Base-by-base conservation (phyloP, 2,329 filamentous ascomycete genomes). In the Ceratocystis papillata region DNA sequence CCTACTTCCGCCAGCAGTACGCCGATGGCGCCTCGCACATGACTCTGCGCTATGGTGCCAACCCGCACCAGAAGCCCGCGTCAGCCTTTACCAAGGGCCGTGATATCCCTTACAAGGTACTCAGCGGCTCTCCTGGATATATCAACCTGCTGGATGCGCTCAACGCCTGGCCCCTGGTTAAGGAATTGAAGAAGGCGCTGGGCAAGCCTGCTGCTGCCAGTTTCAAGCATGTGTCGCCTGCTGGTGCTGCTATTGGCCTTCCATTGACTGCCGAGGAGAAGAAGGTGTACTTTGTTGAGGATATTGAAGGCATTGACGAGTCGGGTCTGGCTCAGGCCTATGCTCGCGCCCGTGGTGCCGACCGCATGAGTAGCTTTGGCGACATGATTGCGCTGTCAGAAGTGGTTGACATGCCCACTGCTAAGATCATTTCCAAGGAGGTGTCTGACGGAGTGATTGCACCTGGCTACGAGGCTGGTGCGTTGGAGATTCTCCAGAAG, bases 201-300 rank as follows among this genome's bases (percentile, higher is more conserved):
- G 87, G 88, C 71, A 87, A 88, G 76, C 90, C 94, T 44, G 94
- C 94, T 65, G 94, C 94, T 37, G 93, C 94, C 69, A 96, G 90
- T 75, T 99, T 99, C 86, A 99, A 96, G 85, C 94, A 99, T 76
- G 94, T 97, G 69, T 99, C 94, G 8, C 94, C 94, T 22, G 94
- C 94, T 55, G 94, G 94, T 73, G 94, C 93, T 67, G 93, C 94
- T 70, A 94, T 99, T 73, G 94, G 92, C 70, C 86, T 94, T 5
- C 90, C 91, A 25, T 83, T 99, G 70, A 90, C 80, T 70, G 85
- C 89, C 50, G 88, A 89, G 64, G 94, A 99, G 83, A 87, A 89
- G 77, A 95, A 96, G 79, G 94, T 96, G 65, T 99, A 96, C 81
- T 96, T 99, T 81, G 94, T 99, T 67, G 90, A 96, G 73, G 94